Conservation (phyloP, 768 basidiomycete species). For the Leccinum subgranulosum region DNA sequence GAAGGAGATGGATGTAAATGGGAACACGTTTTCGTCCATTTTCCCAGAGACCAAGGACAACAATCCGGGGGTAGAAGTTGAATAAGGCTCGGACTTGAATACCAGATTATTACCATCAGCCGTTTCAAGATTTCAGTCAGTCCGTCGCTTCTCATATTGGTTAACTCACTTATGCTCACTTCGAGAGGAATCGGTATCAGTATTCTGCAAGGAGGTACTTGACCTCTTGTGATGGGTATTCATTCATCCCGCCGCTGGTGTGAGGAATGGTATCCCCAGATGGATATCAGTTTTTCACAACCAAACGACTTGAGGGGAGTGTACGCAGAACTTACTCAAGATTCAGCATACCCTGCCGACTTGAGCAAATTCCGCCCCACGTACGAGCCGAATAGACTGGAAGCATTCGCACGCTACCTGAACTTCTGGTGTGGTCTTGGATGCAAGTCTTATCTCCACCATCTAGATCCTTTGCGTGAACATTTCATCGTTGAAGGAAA, state of each 20-base stretch:
- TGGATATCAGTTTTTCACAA: conserved; percentile 1
- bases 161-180: conserved; percentile 51
- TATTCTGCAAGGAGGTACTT: conserved; percentile 42
- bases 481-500: no score
- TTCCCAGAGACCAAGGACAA: neutral
- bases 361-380: neutral
- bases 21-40: neutral
- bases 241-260: neutral
- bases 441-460: neutral
- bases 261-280: neutral
- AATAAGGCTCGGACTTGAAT: neutral
- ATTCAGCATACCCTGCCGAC: neutral
- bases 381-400: neutral
- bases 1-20: no score
- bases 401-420: no score
- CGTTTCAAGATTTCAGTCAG: neutral
- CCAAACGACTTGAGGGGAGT: neutral
- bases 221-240: neutral
- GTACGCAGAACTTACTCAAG: neutral
- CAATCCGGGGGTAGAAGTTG: neutral
- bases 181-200: conserved; percentile 52
- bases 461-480: no score
- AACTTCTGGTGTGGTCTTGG: neutral
- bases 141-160: neutral
- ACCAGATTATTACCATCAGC: neutral